Evolutionary conservation across 73 alveolate species (phyloP).

Genomic region (Uronychia binucleata): DNA sequence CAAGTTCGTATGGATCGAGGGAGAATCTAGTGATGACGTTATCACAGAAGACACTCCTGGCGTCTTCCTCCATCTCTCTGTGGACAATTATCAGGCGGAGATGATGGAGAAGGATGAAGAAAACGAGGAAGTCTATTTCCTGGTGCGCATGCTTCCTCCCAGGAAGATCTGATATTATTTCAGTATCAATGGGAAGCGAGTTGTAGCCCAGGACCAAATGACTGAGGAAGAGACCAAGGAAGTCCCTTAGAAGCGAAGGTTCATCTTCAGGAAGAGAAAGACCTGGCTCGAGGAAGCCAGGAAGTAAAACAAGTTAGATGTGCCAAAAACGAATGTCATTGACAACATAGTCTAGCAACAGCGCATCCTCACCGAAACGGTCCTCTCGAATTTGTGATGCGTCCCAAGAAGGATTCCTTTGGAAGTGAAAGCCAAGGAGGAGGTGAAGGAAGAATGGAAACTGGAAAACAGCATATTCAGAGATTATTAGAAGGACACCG

Average conservation of each 20-base stretch:
- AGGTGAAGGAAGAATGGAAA: not conserved
- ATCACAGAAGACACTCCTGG: constrained; percentile 20
- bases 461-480: constrained; percentile 10
- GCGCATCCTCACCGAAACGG: constrained; percentile 18
- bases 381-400: constrained; percentile 23
- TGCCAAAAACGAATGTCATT: constrained; percentile 30
- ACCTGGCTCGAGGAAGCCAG: too few species aligned
- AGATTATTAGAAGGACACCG: constrained; percentile 35
- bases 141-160: constrained; percentile 41
- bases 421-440: not conserved
- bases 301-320: constrained; percentile 4
- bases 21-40: constrained; percentile 38
- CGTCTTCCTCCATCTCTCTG: constrained; percentile 41
- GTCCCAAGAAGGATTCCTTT: constrained; percentile 8
- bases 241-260: too few species aligned
- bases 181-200: constrained; percentile 6
- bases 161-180: constrained; percentile 37
- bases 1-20: constrained; percentile 65
- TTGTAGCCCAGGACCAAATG: constrained; percentile 3
- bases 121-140: constrained; percentile 9
- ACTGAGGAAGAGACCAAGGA: not conserved
- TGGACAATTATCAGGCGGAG: constrained; percentile 44
- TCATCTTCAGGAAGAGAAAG: too few species aligned
- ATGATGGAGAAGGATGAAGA: constrained; percentile 48
- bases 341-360: constrained; percentile 28